These are phyloP conservation scores for Diaporthe vexans DNA, from an alignment of 2,329 filamentous ascomycete genomes.

Conservation along the genomic window DNA sequence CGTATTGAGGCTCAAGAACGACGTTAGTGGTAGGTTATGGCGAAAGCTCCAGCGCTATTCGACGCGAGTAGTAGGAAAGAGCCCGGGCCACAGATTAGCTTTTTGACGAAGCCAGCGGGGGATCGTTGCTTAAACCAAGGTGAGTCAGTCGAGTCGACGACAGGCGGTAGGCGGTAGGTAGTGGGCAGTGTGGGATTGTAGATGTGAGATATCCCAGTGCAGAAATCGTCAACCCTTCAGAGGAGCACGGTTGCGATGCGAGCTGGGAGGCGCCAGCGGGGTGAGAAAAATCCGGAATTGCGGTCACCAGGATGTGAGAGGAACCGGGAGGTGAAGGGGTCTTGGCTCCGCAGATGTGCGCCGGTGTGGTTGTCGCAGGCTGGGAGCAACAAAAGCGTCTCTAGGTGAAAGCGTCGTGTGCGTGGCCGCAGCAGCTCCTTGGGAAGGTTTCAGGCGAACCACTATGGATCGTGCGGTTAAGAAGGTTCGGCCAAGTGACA, in stretches of 20 bases:
- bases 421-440: conserved; percentile 9
- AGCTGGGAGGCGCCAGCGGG: background rate
- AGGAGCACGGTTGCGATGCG: background rate
- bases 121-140: conserved; percentile 25
- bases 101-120: conserved; percentile 29
- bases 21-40: background rate
- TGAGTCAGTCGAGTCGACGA: conserved; percentile 14
- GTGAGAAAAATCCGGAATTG: background rate
- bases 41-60: background rate
- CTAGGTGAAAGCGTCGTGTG: conserved; percentile 13
- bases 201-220: background rate
- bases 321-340: background rate
- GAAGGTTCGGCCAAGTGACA: conserved; percentile 30
- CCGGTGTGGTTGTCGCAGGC: conserved; percentile 4
- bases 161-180: background rate
- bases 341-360: conserved; percentile 15
- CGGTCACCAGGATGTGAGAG: conserved; percentile 24
- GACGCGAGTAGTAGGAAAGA: background rate
- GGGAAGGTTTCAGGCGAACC: conserved; percentile 26
- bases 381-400: conserved; percentile 7
- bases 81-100: conserved; percentile 32
- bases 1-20: conserved; percentile 7
- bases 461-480: conserved; percentile 22
- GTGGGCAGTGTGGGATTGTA: background rate
- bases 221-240: background rate